phyloP scores from a whole-genome alignment of 106 monocot genomes.

The Acorus gramineus region DNA sequence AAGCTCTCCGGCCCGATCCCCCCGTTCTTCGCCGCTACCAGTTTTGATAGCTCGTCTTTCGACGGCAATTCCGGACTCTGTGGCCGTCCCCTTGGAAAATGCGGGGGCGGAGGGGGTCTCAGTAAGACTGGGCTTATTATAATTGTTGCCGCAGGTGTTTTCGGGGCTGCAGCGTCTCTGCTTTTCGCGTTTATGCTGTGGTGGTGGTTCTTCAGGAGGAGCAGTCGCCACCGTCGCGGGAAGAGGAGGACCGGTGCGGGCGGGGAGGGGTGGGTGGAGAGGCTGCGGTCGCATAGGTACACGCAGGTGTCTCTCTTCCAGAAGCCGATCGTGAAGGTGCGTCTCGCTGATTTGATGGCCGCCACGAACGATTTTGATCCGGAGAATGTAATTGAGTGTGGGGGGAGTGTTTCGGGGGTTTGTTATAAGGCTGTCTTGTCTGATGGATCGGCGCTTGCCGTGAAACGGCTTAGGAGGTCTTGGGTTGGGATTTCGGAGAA shows the following conservation, averaged over 20 bases:
- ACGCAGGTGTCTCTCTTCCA: slow-evolving; percentile 68
- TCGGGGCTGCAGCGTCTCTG: slow-evolving; percentile 15
- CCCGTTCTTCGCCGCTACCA: neutral
- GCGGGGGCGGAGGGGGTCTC: slow-evolving; percentile 9
- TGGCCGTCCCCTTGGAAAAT: slow-evolving; percentile 9
- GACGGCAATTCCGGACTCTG: slow-evolving; percentile 17
- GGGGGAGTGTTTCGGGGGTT: slow-evolving; percentile 46
- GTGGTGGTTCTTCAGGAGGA: slow-evolving; percentile 10
- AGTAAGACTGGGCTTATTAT: slow-evolving; percentile 19
- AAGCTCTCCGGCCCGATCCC: slow-evolving; percentile 12
- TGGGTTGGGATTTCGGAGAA: slow-evolving; percentile 38
- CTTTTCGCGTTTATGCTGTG: slow-evolving; percentile 9
- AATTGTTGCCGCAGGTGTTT: slow-evolving; percentile 10
- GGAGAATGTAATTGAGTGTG: slow-evolving; percentile 28
- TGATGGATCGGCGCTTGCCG: slow-evolving; percentile 74
- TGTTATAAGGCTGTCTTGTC: slow-evolving; percentile 59
- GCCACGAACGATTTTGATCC: slow-evolving; percentile 60
- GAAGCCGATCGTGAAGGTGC: slow-evolving; percentile 84
- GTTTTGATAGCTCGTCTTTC: slow-evolving; percentile 10
- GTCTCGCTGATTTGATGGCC: slow-evolving; percentile 67
- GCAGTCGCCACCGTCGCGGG: neutral
- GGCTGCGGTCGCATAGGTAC: slow-evolving; percentile 36
- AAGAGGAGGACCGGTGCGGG: neutral
- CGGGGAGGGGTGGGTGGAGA: slow-evolving; percentile 51
- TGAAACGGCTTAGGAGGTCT: slow-evolving; percentile 61